Evolutionary conservation across 148 eudicot species (phyloP), one percentile per base, ranked within the genome.

Genomic region (Silene uniflora): DNA sequence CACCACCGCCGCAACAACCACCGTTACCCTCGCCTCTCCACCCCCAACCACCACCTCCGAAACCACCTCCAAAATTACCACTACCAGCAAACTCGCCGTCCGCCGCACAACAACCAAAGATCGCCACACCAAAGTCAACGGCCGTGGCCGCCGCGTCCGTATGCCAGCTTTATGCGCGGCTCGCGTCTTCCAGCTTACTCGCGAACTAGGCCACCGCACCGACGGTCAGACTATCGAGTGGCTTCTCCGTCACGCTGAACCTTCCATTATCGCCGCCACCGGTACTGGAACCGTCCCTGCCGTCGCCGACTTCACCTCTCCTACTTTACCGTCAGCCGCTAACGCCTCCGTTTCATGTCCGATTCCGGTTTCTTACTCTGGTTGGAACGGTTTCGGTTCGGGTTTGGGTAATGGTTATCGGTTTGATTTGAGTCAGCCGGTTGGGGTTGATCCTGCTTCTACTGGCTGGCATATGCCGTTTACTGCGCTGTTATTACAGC

Each of bases 91-190:
- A 17, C 44, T 54, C 73, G 1, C 73, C 52, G 23, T 67, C 61
- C 72, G 73, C 44, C 62, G 44, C 8, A 16, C 55, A 22, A 6
- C 73, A 2, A 52, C 42, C 62, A 71, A 71, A 9, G 73, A 71
- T 16, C 61, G 73, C 3, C 73, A 71, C 44, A 71, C 62, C 2
- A 71, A 71, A 25, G 73, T 71, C 21, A 71, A 71, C 73, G 73
- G 73, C 12, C 73, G 73, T 3, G 73, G 73, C 4, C 73, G 73
- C 10, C 73, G 73, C 21, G 73, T 71, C 39, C 61, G 73, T 6
- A 71, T 52, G 73, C 73, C 73, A 3, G 73, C 73, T 0, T 29
- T 71, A 18, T 71, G 73, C 73, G 73, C 73, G n/a, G 73, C 73
- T 42, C 73, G 73, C 17, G 73, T 71, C 5, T 71, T 71, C 22